These are phyloP conservation scores for Amorphotheca resinae DNA, from an alignment of 495 filamentous ascomycete species.

Conservation along the genomic window DNA sequence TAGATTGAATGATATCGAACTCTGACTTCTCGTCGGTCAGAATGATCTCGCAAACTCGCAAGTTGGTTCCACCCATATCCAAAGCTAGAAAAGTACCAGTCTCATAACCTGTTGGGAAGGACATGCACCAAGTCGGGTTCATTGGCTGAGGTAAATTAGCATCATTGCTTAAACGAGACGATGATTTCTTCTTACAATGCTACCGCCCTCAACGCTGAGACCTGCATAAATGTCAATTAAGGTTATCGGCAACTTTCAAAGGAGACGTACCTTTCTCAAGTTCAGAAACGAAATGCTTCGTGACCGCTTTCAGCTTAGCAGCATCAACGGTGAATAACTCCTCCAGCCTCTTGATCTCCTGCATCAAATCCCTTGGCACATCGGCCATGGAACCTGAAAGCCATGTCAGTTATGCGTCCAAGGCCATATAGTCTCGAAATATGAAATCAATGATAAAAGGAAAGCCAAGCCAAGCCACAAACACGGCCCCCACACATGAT, in stretches of 20 bases:
- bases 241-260: neutral
- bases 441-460: neutral
- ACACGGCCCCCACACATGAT: neutral
- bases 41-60: conserved; percentile 93
- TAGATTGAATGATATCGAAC: conserved; percentile 98
- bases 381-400: conserved; percentile 51
- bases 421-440: neutral
- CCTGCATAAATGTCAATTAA: conserved; percentile 8
- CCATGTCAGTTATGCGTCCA: conserved; percentile 13
- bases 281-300: conserved; percentile 77
- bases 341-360: conserved; percentile 78
- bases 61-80: conserved; percentile 97
- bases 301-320: conserved; percentile 76
- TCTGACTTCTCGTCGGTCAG: conserved; percentile 83
- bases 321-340: conserved; percentile 69
- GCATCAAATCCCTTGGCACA: conserved; percentile 71
- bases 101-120: conserved; percentile 79
- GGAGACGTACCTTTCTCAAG: conserved; percentile 60
- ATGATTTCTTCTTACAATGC: conserved; percentile 59
- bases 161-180: too few relatives aligned
- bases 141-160: conserved; percentile 56
- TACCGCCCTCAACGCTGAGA: conserved; percentile 75
- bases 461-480: neutral
- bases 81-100: conserved; percentile 85
- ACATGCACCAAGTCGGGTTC: conserved; percentile 98